These are phyloP conservation scores for Fusarium temperatum DNA, from an alignment of 2,329 filamentous ascomycete genomes.

Conservation along the genomic window DNA sequence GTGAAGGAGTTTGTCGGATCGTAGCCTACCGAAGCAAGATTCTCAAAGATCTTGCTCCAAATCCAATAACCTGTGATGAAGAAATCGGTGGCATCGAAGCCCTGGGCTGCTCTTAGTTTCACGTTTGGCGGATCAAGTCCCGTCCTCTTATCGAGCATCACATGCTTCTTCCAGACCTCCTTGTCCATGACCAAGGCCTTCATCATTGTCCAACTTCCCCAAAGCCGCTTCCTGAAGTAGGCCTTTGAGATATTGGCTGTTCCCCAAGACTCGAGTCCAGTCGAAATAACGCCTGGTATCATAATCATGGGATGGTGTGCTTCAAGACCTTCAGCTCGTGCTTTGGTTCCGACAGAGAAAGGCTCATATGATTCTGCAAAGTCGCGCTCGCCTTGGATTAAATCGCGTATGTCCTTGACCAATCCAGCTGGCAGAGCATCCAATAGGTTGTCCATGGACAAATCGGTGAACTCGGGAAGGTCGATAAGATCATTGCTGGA, in stretches of 20 bases:
- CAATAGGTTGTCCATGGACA: slow-evolving; percentile 85
- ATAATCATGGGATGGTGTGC: slow-evolving; percentile 93
- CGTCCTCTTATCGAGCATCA: slow-evolving; percentile 94
- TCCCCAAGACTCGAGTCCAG: slow-evolving; percentile 95
- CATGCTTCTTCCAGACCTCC: slow-evolving; percentile 91
- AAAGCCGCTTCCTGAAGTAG: slow-evolving; percentile 93
- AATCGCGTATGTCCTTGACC: slow-evolving; percentile 83
- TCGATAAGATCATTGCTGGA: slow-evolving; percentile 90
- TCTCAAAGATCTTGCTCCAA: slow-evolving; percentile 98
- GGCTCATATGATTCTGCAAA: slow-evolving; percentile 87
- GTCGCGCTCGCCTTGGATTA: slow-evolving; percentile 88
- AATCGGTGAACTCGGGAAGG: slow-evolving; percentile 73
- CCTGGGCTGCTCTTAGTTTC: slow-evolving; percentile 91
- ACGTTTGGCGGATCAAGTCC: slow-evolving; percentile 90
- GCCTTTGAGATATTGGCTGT: slow-evolving; percentile 84
- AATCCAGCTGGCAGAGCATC: slow-evolving; percentile 90
- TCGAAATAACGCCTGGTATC: slow-evolving; percentile 97
- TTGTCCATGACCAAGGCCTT: slow-evolving; percentile 91
- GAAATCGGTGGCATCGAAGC: slow-evolving; percentile 98
- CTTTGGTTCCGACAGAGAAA: slow-evolving; percentile 88
- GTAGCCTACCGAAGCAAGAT: slow-evolving; percentile 93
- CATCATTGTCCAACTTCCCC: slow-evolving; percentile 99
- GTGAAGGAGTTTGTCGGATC: slow-evolving; percentile 82
- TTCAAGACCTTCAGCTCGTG: slow-evolving; percentile 79
- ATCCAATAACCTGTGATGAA: slow-evolving; percentile 96